A percentile compares a stretch with the other conserved stretches of the same genome.
These are phyloP conservation scores for Irpex sp. DNA, from an alignment of 1,284 basidiomycete genomes.

Conservation along the genomic window DNA sequence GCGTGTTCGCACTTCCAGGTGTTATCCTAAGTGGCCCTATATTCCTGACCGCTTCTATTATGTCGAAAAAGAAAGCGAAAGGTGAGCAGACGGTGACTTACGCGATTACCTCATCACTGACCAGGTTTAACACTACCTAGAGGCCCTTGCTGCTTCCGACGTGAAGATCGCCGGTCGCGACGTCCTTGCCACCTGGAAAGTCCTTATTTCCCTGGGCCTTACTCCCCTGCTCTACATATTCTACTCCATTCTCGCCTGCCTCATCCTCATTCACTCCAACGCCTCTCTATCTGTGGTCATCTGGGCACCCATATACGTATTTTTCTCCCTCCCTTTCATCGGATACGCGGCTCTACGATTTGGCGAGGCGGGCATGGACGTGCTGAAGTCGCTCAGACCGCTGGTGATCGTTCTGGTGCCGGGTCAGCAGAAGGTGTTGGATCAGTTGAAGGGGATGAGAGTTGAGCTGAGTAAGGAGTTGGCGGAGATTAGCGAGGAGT, in stretches of 20 bases:
- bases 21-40: conserved; percentile 93
- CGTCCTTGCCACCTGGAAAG: conserved; percentile 97
- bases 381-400: conserved; percentile 96
- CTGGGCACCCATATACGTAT: conserved; percentile 79
- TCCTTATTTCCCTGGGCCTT: conserved; percentile 90
- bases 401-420: conserved; percentile 89
- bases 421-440: conserved; percentile 84
- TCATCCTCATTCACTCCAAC: conserved; percentile 71
- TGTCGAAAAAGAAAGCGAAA: conserved; percentile 90
- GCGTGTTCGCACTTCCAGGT: conserved; percentile 87
- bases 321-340: conserved; percentile 81
- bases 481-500: conserved; percentile 84
- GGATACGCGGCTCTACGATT: conserved; percentile 96
- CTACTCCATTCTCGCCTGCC: conserved; percentile 81
- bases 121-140: conserved; percentile 37
- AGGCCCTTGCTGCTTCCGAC: conserved; percentile 93
- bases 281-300: conserved; percentile 64
- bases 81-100: too few relatives aligned
- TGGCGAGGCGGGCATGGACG: conserved; percentile 98
- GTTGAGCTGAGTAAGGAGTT: conserved; percentile 84
- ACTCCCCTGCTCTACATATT: conserved; percentile 85
- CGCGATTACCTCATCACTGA: neutral
- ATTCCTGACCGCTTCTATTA: conserved; percentile 88
- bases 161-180: conserved; percentile 96
- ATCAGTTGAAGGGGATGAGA: conserved; percentile 79